phyloP scores from a whole-genome alignment of 2,329 filamentous ascomycete species.

The Phoma sp. region DNA sequence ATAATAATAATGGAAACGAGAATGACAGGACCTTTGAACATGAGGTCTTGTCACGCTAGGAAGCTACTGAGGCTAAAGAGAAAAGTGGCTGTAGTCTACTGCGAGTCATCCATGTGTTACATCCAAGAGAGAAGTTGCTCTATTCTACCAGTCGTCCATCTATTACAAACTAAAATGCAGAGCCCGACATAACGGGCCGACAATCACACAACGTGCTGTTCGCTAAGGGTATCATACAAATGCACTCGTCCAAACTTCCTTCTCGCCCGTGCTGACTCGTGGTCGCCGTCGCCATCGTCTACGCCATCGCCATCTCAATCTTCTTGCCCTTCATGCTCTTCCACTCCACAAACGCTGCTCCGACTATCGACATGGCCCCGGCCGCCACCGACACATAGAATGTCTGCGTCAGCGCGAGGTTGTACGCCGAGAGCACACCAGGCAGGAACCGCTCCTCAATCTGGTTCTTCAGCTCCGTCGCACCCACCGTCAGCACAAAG shows the following conservation, averaged over 20 bases:
- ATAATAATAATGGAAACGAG: too few relatives aligned
- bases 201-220: not conserved
- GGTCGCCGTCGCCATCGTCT: constrained; percentile 32
- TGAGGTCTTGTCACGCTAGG: too few relatives aligned
- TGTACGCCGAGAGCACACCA: constrained; percentile 68
- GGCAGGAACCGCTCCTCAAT: constrained; percentile 60
- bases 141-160: not conserved
- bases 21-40: not conserved
- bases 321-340: constrained; percentile 68
- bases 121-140: constrained; percentile 1
- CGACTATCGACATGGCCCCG: constrained; percentile 61
- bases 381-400: constrained; percentile 68
- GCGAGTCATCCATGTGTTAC: too few relatives aligned
- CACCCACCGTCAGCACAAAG: constrained; percentile 56
- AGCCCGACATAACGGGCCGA: not conserved
- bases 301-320: constrained; percentile 48
- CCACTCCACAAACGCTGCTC: constrained; percentile 66
- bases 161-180: constrained; percentile 5
- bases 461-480: constrained; percentile 64
- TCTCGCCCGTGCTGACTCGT: constrained; percentile 9
- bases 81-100: too few relatives aligned
- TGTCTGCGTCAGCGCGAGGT: constrained; percentile 62
- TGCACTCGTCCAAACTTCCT: not conserved
- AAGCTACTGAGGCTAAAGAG: too few relatives aligned
- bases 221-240: constrained; percentile 21